Evolutionary conservation across 2,329 filamentous ascomycete species (phyloP), one percentile per base, ranked within the genome.

Genomic region (Zasmidium citrigriseum): DNA sequence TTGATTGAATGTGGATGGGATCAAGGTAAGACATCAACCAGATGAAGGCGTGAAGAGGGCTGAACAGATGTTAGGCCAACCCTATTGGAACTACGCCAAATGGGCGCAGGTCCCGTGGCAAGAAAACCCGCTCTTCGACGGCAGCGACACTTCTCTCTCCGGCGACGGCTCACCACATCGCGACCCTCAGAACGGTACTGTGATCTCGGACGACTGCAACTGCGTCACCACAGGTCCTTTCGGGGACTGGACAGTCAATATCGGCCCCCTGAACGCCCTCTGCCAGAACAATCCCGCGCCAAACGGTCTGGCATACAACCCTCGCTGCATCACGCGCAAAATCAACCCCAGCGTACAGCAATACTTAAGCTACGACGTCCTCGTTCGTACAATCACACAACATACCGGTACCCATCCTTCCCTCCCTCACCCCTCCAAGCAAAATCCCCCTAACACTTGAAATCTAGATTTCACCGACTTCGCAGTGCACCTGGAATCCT

Each of bases 71-170:
- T 16, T 16, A 57, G 70, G 69, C n/a, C 46, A 63, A 1, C 77
- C 76, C 67, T 84, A 83, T 72, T 80, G 78, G 73, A 80, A 83
- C 68, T 85, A 82, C 78, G 75, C 76, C 2, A 75, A 76, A 55
- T 79, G 78, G 70, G 72, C 76, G 1, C 47, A 45, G 20, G 62
- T 72, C 9, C 76, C 83, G 27, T 58, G 66, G 7, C 34, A 61
- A 27, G 74, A 75, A 38, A 83, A 81, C 0, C 79, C 82, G 2
- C 66, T 84, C 54, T 84, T 86, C 52, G 82, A 86, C 62, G 83
- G 83, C 48, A 80, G 77, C 54, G 77, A 76, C 21, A 79, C 76
- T 18, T 73, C 76, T 16, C 59, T 71, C 12, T 63, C 64, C 34
- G 67, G 67, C 2, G 61, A 70, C 46, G 69, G 69, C 29, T 54